Percentiles rank a stretch among this genome's conserved stretches.
Conservation (phyloP, 495 filamentous ascomycete species). For the Entonaema liquescens region DNA sequence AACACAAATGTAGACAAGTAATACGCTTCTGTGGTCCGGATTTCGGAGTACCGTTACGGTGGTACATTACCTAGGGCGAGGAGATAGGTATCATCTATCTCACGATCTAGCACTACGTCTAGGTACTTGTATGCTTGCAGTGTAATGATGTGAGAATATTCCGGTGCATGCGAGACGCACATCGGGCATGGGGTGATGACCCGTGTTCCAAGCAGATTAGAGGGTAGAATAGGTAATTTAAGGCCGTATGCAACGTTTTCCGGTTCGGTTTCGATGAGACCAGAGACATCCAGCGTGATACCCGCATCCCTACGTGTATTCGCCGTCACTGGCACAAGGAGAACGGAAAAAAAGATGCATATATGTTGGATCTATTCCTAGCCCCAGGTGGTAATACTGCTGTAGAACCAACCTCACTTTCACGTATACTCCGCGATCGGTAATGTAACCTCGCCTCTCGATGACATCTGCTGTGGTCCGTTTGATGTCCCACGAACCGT, state of each 20-base stretch:
- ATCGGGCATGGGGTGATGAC: background rate
- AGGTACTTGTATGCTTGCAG: constrained; percentile 12
- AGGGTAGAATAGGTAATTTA: background rate
- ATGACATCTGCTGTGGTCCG: constrained; percentile 32
- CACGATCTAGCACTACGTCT: background rate
- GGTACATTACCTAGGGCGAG: background rate
- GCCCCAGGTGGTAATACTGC: background rate
- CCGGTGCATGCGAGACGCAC: background rate
- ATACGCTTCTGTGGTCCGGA: too few species aligned
- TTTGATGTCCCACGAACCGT: constrained; percentile 17
- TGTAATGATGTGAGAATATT: constrained; percentile 2
- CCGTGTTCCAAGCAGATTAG: background rate
- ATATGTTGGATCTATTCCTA: background rate
- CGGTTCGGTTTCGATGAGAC: background rate
- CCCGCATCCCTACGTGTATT: background rate
- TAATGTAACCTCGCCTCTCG: constrained; percentile 15
- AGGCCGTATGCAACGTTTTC: background rate
- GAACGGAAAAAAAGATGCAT: background rate
- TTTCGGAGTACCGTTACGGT: background rate
- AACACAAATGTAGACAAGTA: background rate
- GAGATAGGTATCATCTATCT: background rate
- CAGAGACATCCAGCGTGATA: background rate
- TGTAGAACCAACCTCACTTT: constrained; percentile 8
- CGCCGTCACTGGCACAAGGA: background rate
- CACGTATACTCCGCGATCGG: background rate